phyloP scores from a whole-genome alignment of 2,329 filamentous ascomycete species.

The Diplocarpon mali region DNA sequence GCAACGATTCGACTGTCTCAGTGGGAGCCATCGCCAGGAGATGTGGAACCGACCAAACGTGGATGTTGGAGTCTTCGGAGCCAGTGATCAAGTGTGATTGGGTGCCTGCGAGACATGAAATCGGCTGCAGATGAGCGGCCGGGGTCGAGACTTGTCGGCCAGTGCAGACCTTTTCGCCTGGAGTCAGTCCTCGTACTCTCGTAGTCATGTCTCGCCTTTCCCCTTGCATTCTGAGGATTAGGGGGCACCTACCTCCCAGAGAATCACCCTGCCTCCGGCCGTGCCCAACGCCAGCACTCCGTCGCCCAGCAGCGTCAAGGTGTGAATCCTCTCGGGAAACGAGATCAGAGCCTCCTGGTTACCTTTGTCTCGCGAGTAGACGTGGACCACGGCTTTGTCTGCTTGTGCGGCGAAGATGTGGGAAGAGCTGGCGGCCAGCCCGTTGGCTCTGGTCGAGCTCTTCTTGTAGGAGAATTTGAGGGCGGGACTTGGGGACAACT shows the following conservation, averaged over 20 bases:
- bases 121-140: conserved; percentile 66
- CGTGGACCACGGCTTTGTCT: conserved; percentile 85
- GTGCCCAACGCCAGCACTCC: conserved; percentile 69
- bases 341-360: conserved; percentile 83
- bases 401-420: conserved; percentile 89
- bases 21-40: conserved; percentile 52
- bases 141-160: conserved; percentile 67
- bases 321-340: conserved; percentile 77
- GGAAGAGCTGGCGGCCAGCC: conserved; percentile 66
- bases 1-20: conserved; percentile 55
- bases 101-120: conserved; percentile 64
- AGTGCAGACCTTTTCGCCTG: conserved; percentile 54
- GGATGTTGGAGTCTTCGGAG: conserved; percentile 78
- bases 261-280: conserved; percentile 69
- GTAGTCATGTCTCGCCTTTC: background rate
- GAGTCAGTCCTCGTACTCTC: conserved; percentile 10
- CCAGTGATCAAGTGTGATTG: conserved; percentile 66
- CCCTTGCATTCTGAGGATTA: background rate
- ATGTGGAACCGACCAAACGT: conserved; percentile 76
- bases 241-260: conserved; percentile 72
- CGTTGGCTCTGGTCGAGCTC: conserved; percentile 68
- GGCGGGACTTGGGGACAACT: conserved; percentile 66
- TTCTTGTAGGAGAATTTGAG: conserved; percentile 81
- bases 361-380: conserved; percentile 74
- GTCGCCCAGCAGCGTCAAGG: conserved; percentile 59